Base-by-base conservation (phyloP, 2,329 filamentous ascomycete species). In the Cadophora gregata region DNA sequence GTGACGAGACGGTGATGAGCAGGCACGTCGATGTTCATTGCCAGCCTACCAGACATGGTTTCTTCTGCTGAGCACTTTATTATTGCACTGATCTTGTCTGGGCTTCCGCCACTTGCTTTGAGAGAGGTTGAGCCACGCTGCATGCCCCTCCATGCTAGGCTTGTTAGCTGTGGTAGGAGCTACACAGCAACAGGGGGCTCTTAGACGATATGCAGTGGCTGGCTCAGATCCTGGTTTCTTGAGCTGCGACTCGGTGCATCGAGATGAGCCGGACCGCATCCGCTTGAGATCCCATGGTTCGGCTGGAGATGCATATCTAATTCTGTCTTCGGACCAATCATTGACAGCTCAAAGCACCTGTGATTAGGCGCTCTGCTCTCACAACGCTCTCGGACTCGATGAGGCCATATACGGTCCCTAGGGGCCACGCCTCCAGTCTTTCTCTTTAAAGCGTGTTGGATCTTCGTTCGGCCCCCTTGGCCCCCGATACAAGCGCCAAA, bases 251-350 rank as follows among this genome's bases (percentile, higher is more conserved):
- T 75, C 67, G 73, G 66, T 72, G 70, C 67, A 67, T 69, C 62
- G 61, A 77, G 68, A 76, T 75, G 74, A 76, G 78, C 80, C 79
- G 80, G 80, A 77, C 79, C 79, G 78, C 78, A 79, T 79, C 79
- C 80, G 80, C 79, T 80, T 77, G 76, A 78, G 77, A 80, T 79
- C 79, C 78, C 77, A 77, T 77, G 77, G 75, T 77, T 78, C 76
- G 76, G 76, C 77, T 78, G 73, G 77, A 79, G 75, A 77, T 78
- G 75, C 74, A 74, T 76, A 76, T 79, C 73, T 75, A 75, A 75
- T 71, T 73, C 65, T 67, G 72, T 71, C 71, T 63, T 64, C 63
- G 64, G 67, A 65, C 76, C 75, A 76, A 77, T 80, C 80, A 81
- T 77, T 80, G 76, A 80, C 77, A 81, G 77, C 73, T 75, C 77